A percentile compares a stretch with the other conserved stretches of the same genome.
Conservation (phyloP, 768 basidiomycete genomes). For the Termitomyces sp. region DNA sequence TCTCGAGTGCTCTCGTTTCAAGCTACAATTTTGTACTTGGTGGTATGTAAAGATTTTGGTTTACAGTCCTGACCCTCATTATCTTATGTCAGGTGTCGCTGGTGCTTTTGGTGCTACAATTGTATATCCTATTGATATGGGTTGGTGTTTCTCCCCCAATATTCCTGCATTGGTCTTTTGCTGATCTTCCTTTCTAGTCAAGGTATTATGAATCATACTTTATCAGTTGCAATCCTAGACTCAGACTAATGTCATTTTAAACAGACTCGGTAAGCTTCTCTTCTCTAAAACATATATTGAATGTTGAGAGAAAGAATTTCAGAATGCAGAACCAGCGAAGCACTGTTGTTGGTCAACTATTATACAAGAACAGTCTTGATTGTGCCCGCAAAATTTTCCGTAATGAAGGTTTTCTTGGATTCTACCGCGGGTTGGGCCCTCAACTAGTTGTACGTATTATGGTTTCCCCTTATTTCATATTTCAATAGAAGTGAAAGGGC, state of each 20-base stretch:
- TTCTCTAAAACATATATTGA: background rate
- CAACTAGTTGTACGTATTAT: conserved; percentile 72
- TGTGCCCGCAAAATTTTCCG: conserved; percentile 91
- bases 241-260: background rate
- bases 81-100: conserved; percentile 57
- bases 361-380: conserved; percentile 96
- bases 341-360: conserved; percentile 91
- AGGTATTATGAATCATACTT: conserved; percentile 40
- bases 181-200: conserved; percentile 42
- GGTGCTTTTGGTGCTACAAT: conserved; percentile 96
- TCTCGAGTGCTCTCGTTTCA: conserved; percentile 55
- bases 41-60: conserved; percentile 33
- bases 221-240: background rate
- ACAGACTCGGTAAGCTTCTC: conserved; percentile 51
- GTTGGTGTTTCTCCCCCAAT: conserved; percentile 34
- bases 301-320: background rate
- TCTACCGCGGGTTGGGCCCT: conserved; percentile 94
- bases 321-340: conserved; percentile 98
- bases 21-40: conserved; percentile 86
- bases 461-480: background rate
- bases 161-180: background rate
- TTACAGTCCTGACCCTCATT: conserved; percentile 8
- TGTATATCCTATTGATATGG: conserved; percentile 95
- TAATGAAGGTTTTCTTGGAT: conserved; percentile 92
- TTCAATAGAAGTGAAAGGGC: conserved; percentile 43